Conservation (phyloP, 73 alveolate genomes). For the Blepharisma stoltei region DNA sequence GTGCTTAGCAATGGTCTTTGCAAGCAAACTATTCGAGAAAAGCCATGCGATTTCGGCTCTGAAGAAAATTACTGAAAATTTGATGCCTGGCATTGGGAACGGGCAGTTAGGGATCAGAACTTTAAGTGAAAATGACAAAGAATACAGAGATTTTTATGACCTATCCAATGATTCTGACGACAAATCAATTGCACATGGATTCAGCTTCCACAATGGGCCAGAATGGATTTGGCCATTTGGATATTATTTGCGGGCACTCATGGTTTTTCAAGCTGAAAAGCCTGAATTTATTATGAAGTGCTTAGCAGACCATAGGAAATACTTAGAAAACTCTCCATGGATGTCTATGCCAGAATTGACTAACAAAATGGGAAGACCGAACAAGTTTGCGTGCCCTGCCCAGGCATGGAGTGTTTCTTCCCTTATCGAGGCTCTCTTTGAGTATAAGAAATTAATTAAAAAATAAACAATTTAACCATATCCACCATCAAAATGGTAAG, state of each 20-base stretch:
- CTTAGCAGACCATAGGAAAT: conserved; percentile 37
- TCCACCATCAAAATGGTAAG: too few species aligned
- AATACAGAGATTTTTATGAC: conserved; percentile 43
- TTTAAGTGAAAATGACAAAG: conserved; percentile 19
- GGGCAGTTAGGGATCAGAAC: conserved; percentile 36
- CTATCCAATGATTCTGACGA: conserved; percentile 34
- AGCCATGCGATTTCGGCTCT: conserved; percentile 60
- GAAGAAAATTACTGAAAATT: conserved; percentile 48
- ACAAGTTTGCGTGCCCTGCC: conserved; percentile 42
- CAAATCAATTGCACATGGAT: conserved; percentile 46
- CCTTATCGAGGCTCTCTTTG: conserved; percentile 38
- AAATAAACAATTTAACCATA: too few species aligned
- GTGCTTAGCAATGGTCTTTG: conserved; percentile 84
- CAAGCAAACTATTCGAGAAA: conserved; percentile 90
- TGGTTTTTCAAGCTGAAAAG: conserved; percentile 29
- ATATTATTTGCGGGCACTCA: conserved; percentile 37
- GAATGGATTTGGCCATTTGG: conserved; percentile 59
- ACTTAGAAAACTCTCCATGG: not conserved
- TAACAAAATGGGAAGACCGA: conserved; percentile 43
- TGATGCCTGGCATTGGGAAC: not conserved
- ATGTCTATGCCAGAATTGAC: conserved; percentile 53
- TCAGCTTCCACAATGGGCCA: conserved; percentile 56
- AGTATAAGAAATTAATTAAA: not conserved
- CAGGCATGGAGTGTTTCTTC: conserved; percentile 54
- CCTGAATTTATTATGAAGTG: conserved; percentile 6